Percentiles rank a stretch among this genome's conserved stretches.
phyloP scores from a whole-genome alignment of 441 rosid genomes.

The Croton setiger region DNA sequence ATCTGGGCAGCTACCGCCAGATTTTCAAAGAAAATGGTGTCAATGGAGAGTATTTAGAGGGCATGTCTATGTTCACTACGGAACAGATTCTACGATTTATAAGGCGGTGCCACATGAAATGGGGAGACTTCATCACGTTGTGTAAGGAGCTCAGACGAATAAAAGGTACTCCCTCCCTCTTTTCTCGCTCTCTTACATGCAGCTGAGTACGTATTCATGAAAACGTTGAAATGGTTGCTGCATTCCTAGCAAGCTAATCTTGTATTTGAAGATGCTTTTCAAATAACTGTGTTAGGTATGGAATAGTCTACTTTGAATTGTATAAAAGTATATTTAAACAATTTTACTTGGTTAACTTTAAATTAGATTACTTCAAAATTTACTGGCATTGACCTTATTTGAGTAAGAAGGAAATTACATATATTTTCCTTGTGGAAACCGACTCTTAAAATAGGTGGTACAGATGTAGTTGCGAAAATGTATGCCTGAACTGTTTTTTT shows the following conservation, averaged over 20 bases:
- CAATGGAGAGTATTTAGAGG: slow-evolving; percentile 94
- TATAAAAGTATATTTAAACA: background rate
- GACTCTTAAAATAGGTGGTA: background rate
- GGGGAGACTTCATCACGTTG: slow-evolving; percentile 99
- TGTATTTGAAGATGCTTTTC: background rate
- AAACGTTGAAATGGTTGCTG: background rate
- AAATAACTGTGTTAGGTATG: background rate
- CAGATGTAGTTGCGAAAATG: background rate
- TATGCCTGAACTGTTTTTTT: background rate
- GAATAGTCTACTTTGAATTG: background rate
- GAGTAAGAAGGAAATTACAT: background rate
- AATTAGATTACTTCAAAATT: background rate
- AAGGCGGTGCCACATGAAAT: slow-evolving; percentile 98
- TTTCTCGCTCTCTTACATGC: background rate
- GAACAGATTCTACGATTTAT: slow-evolving; percentile 98
- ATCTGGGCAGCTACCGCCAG: slow-evolving; percentile 87
- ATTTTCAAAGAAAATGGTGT: slow-evolving; percentile 91
- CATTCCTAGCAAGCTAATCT: background rate
- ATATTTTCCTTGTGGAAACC: background rate
- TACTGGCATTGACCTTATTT: background rate
- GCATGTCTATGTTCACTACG: slow-evolving; percentile 99
- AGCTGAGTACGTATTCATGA: background rate
- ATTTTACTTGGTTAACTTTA: background rate
- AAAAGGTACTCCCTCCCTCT: slow-evolving; percentile 51
- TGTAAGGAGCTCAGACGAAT: slow-evolving; percentile 98